phyloP scores from a whole-genome alignment of 2,329 filamentous ascomycete species.

The Aspergillus aculeatinus region DNA sequence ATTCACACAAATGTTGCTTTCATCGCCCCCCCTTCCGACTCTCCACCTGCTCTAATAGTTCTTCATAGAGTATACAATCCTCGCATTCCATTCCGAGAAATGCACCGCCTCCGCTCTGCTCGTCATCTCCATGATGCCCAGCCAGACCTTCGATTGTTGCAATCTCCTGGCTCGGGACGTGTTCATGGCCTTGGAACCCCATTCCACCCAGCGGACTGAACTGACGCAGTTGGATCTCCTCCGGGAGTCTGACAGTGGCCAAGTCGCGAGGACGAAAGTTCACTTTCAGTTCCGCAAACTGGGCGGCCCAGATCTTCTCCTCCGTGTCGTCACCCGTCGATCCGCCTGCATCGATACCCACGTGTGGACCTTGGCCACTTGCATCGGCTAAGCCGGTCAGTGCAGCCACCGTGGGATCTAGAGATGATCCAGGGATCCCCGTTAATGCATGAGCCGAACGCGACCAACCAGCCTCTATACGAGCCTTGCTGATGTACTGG shows the following conservation, averaged over 20 bases:
- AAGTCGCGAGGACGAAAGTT: not conserved
- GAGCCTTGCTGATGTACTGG: not conserved
- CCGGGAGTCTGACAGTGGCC: not conserved
- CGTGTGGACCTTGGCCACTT: not conserved
- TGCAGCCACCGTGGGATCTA: not conserved
- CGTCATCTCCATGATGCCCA: not conserved
- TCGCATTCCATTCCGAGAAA: not conserved
- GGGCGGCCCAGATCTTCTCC: not conserved
- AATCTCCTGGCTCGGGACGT: not conserved
- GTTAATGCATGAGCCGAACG: not conserved
- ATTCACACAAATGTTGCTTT: too few relatives aligned
- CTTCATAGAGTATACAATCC: not conserved
- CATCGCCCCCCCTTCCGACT: not conserved
- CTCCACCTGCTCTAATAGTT: not conserved
- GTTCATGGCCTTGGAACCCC: not conserved
- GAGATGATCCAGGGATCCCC: not conserved
- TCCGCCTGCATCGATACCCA: not conserved
- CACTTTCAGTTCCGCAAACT: not conserved
- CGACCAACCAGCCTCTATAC: not conserved
- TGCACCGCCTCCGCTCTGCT: not conserved
- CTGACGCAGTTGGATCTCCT: not conserved
- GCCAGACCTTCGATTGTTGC: not conserved
- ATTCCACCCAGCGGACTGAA: not conserved
- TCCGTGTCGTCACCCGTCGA: not conserved
- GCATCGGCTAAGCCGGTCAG: not conserved